Base-by-base conservation (phyloP, 805 yeast genomes). In the Scheffersomyces lignosus region DNA sequence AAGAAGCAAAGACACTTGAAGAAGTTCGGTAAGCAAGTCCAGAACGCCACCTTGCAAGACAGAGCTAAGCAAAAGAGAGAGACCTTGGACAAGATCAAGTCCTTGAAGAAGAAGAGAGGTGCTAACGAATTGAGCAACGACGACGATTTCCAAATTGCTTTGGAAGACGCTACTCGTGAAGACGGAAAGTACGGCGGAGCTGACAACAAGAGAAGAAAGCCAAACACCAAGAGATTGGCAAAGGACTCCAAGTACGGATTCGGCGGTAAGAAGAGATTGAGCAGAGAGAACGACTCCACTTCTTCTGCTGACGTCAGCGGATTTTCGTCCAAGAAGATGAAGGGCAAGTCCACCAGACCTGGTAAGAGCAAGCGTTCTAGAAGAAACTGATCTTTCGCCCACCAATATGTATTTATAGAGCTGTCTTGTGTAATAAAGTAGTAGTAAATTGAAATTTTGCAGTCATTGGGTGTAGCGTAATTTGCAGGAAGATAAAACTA, bases 21-120 rank as follows among this genome's bases (percentile, higher is more conserved):
- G 83, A 91, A 91, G 72, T 91, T 88, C 52, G 98, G 98, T 66
- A 91, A 91, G 69, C 96, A 91, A 71, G 97, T 90, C 22, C 96
- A 90, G 72, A 79, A 86, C 53, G 96, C 87, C 47, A 89, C 96
- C 29, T 73, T 90, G 56, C 96, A 90, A 69, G 87, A 86, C 53
- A 84, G 98, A 69, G 95, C 87, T 60, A 83, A 86, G 71, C 93
- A 89, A 53, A 91, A 91, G 83, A 80, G 78, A 58, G 96, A 88
- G 16, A 81, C 96, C 15, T 66, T 91, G 49, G 96, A 90, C 16
- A 86, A 84, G 70, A 87, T 91, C 63, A 90, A 89, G 65, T 75
- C 86, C n/a, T 76, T 93, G 56, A 88, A 87, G 76, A 82, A 85
- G 60, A 90, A 88, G 79, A 81, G 96, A 69, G 81, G 81, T 54